phyloP scores from a whole-genome alignment of 176 grass and related monocot genomes.

The Aegilops longissima region DNA sequence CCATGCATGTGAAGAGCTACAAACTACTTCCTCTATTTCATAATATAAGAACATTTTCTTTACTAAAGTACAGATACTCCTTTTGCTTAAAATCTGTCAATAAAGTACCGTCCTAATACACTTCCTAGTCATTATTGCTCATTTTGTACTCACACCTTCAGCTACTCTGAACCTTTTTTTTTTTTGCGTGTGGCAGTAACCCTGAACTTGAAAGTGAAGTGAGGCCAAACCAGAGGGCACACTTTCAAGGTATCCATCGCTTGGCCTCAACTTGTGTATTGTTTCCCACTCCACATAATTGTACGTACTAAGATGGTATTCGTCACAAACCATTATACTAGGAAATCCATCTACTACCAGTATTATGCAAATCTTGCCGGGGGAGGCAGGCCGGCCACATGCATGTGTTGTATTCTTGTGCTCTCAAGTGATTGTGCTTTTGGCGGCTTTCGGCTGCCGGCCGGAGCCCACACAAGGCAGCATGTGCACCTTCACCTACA shows the following conservation, averaged over 20 bases:
- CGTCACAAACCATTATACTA: too few relatives aligned
- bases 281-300: too few relatives aligned
- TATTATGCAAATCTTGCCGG: not conserved
- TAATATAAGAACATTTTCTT: not conserved
- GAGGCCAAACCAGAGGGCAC: not conserved
- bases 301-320: too few relatives aligned
- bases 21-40: not conserved
- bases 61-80: not conserved
- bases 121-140: too few relatives aligned
- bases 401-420: conserved; percentile 16
- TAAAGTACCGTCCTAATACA: too few relatives aligned
- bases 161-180: too few relatives aligned
- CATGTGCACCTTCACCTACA: conserved; percentile 7
- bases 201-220: not conserved
- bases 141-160: not conserved
- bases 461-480: conserved; percentile 3
- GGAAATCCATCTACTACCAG: too few relatives aligned
- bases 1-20: not conserved
- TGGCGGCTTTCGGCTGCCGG: conserved; percentile 40
- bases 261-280: too few relatives aligned
- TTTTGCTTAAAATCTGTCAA: too few relatives aligned
- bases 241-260: not conserved
- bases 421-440: conserved; percentile 23
- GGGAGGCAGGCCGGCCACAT: conserved; percentile 30
- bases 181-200: not conserved